Evolutionary conservation across 1,139 yeast species (phyloP), one percentile per base, ranked within the genome.

Genomic region (Arxiozyma bovina): DNA sequence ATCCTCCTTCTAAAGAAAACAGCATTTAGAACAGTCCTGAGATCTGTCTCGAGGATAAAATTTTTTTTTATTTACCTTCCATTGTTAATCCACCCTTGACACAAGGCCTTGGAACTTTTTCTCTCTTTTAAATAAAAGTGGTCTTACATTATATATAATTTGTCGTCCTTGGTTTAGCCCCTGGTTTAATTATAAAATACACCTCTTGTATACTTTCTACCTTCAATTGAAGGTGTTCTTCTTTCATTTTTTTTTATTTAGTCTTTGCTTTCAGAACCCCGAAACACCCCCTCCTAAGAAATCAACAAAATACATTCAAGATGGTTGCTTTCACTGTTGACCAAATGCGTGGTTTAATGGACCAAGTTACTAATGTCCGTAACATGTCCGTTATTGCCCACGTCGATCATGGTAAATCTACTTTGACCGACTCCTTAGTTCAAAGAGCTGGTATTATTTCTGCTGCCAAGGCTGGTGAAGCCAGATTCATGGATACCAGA

Each of bases 301-400:
- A 50, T 40, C 48, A 50, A 41, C 42, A 46, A 23, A 18, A 40
- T 23, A 45, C 55, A 59, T 54, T 60, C 63, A 64, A 62, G 60
- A 69, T 69, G 72, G 74, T 70, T 68, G 74, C 74, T 66, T 70
- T 70, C 70, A 70, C 74, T 63, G 71, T 70, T 67, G 74, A 86
- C 79, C 97, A 91, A 82, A 91, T 91, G 87, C 95, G 98, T 82
- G 91, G 79, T 73, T 85, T 91, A 79, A 91, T 91, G 98, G 98
- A 93, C 94, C 87, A 86, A 81, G 96, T 90, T 82, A 86, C 97
- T 78, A 91, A 93, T 76, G 96, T 93, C 74, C 96, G 99, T 83
- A 93, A 93, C 95, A 93, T 93, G 95, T 93, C 98, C 78, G 98
- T 93, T 79, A 93, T 93, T 85, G 99, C 99, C 75, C 99, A 93